A percentile compares a stretch with the other conserved stretches of the same genome.
phyloP scores from a whole-genome alignment of 352 stramenopile genomes.

The Aphanomyces astaci region DNA sequence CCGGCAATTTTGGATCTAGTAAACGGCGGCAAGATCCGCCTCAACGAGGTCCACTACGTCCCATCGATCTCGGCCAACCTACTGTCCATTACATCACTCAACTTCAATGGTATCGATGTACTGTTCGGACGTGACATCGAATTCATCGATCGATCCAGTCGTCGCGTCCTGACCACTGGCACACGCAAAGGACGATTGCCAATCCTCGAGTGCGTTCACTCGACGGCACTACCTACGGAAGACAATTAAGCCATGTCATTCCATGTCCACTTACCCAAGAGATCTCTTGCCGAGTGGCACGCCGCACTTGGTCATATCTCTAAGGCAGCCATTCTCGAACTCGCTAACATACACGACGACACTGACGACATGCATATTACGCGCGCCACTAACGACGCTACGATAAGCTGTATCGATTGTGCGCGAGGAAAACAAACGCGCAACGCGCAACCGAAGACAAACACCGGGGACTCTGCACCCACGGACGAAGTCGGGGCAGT shows the following conservation, averaged over 20 bases:
- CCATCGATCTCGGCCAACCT: neutral
- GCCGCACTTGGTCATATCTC: neutral
- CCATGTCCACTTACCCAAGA: neutral
- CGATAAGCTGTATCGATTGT: neutral
- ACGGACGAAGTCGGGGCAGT: neutral
- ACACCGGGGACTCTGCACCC: neutral
- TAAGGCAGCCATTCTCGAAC: neutral
- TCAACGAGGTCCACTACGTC: neutral
- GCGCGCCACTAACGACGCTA: neutral
- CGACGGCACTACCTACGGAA: neutral
- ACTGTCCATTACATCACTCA: neutral
- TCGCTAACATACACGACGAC: neutral
- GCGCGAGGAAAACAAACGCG: neutral
- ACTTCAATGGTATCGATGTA: neutral
- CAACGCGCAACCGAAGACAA: neutral
- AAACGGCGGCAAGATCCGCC: neutral
- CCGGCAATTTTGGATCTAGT: neutral
- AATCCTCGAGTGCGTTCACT: neutral
- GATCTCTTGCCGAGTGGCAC: neutral
- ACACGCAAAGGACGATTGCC: neutral
- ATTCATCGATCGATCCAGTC: neutral
- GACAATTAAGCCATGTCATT: neutral
- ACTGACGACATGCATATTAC: neutral
- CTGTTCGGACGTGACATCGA: neutral
- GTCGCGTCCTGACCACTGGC: neutral